Evolutionary conservation across 306 rosid genomes (phyloP).

Genomic region (Quercus variabilis): DNA sequence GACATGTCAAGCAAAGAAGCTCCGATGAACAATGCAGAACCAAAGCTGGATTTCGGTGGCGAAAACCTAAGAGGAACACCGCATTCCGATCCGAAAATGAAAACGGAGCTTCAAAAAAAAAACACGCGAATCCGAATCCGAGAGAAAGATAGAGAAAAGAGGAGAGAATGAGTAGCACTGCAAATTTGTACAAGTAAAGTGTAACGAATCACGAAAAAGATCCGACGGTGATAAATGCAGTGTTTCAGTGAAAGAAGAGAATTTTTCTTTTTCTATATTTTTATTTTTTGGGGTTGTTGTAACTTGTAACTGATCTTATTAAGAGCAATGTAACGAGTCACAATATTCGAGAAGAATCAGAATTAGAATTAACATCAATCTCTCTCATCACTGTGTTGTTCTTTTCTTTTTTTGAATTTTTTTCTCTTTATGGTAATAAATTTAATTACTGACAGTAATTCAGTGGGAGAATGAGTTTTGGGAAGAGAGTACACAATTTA

Average conservation of each 20-base stretch:
- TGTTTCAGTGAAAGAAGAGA: background rate
- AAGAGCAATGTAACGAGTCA: conserved; percentile 1
- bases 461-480: too few species aligned
- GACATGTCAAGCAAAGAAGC: conserved; percentile 38
- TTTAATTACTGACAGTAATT: background rate
- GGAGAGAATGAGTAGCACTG: too few species aligned
- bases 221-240: conserved; percentile 17
- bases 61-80: background rate
- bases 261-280: too few species aligned
- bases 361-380: background rate
- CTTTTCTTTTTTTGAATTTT: background rate
- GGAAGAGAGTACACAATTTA: too few species aligned
- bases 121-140: too few species aligned
- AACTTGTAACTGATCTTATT: background rate
- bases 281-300: too few species aligned
- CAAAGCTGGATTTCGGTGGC: conserved; percentile 11
- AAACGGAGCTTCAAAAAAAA: background rate
- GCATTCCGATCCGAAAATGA: conserved; percentile 39
- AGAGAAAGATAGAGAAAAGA: too few species aligned
- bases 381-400: too few species aligned
- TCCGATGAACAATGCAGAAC: conserved; percentile 17
- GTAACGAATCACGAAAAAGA: conserved; percentile 12
- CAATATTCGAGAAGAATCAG: background rate
- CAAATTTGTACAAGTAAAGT: too few species aligned
- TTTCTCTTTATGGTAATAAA: background rate